phyloP scores from a whole-genome alignment of 768 basidiomycete genomes.

The Boletus eberwhitei region DNA sequence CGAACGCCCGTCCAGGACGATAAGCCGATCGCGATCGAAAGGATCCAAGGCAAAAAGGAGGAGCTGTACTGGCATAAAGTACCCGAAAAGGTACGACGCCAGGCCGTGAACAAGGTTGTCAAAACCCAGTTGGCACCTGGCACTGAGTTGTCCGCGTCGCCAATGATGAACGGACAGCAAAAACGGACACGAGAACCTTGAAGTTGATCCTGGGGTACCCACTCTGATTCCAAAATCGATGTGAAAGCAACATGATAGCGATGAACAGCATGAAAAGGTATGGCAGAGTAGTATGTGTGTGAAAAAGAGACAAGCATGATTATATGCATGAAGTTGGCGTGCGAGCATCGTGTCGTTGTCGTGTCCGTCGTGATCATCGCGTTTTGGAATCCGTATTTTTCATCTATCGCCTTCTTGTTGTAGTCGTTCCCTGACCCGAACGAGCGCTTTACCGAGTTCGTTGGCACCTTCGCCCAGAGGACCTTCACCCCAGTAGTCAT shows the following conservation, averaged over 20 bases:
- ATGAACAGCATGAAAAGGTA: not conserved
- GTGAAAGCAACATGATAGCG: not conserved
- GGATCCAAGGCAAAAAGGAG: slow-evolving; percentile 61
- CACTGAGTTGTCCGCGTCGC: not conserved
- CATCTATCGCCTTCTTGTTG: slow-evolving; percentile 26
- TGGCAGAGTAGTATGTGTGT: not conserved
- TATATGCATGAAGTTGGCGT: not conserved
- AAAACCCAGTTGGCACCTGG: not conserved
- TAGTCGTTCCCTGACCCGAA: slow-evolving; percentile 51
- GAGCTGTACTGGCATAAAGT: slow-evolving; percentile 78
- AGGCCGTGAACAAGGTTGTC: slow-evolving; percentile 53
- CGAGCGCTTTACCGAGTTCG: slow-evolving; percentile 59
- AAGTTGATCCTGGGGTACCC: not conserved
- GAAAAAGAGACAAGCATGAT: not conserved
- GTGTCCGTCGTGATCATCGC: not conserved
- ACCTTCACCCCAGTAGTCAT: slow-evolving; percentile 70
- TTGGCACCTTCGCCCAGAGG: slow-evolving; percentile 49
- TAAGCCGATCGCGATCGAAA: slow-evolving; percentile 44
- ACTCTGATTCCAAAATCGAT: not conserved
- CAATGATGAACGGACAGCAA: slow-evolving; percentile 1
- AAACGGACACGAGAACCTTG: slow-evolving; percentile 16
- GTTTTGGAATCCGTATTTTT: not conserved
- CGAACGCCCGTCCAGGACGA: slow-evolving; percentile 10
- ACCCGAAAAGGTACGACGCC: slow-evolving; percentile 63
- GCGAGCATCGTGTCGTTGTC: not conserved